These are phyloP conservation scores for Cyclotella cryptica DNA, from an alignment of 108 stramenopile genomes.

Conservation along the genomic window DNA sequence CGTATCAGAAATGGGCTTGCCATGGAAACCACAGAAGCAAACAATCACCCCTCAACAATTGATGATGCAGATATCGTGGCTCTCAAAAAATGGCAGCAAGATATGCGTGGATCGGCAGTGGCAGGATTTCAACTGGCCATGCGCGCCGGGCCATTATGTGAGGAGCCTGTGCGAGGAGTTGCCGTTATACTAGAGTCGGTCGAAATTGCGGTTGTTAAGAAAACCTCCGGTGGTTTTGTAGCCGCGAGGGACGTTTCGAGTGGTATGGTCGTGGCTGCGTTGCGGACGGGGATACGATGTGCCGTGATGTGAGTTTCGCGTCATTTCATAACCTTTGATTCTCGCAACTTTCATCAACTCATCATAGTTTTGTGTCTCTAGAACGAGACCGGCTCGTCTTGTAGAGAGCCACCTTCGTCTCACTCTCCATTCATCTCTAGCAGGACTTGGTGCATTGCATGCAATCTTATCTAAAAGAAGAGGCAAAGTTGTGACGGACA, in stretches of 20 bases:
- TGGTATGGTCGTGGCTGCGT: slow-evolving; percentile 81
- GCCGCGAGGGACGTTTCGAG: slow-evolving; percentile 67
- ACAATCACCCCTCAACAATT: not conserved
- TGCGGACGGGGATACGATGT: slow-evolving; percentile 83
- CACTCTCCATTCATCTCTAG: slow-evolving; percentile 84
- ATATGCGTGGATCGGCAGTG: slow-evolving; percentile 77
- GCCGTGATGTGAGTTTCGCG: slow-evolving; percentile 67
- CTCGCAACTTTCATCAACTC: not conserved
- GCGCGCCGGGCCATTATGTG: slow-evolving; percentile 85
- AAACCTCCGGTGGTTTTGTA: slow-evolving; percentile 18
- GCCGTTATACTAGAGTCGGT: slow-evolving; percentile 82
- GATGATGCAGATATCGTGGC: slow-evolving; percentile 55
- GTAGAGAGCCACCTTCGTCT: slow-evolving; percentile 84
- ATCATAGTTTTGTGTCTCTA: slow-evolving; percentile 11
- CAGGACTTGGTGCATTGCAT: slow-evolving; percentile 83
- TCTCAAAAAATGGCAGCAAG: slow-evolving; percentile 66
- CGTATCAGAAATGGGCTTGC: slow-evolving; percentile 25
- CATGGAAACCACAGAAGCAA: not conserved
- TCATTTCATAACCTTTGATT: no score
- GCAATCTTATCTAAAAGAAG: slow-evolving; percentile 84
- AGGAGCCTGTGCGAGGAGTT: slow-evolving; percentile 87
- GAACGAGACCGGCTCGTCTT: slow-evolving; percentile 77
- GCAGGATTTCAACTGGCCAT: slow-evolving; percentile 88
- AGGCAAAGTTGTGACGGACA: slow-evolving; percentile 86
- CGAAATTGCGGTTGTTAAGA: slow-evolving; percentile 72